These are phyloP conservation scores for Komagataella pseudopastoris DNA, from an alignment of 805 yeast species.

Conservation along the genomic window DNA sequence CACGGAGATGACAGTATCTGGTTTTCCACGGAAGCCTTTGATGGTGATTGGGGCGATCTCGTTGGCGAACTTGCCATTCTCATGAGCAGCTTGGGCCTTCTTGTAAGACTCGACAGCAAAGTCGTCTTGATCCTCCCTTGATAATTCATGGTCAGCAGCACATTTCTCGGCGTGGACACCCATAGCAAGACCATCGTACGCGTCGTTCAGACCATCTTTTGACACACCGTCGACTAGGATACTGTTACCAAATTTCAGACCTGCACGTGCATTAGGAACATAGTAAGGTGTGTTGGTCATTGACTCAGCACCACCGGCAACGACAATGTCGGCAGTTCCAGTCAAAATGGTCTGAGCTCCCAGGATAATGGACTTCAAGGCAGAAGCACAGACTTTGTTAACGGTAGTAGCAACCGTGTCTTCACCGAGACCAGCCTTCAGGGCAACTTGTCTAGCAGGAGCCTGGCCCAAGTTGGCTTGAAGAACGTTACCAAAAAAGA, in stretches of 20 bases:
- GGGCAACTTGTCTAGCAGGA: constrained; percentile 96
- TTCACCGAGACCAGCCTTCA: constrained; percentile 77
- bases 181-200: constrained; percentile 81
- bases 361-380: constrained; percentile 79
- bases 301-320: constrained; percentile 96
- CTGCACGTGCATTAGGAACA: constrained; percentile 71
- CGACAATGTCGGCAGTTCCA: constrained; percentile 84
- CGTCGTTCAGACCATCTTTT: constrained; percentile 89
- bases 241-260: constrained; percentile 82
- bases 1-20: constrained; percentile 51
- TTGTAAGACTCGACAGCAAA: constrained; percentile 77
- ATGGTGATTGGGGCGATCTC: constrained; percentile 86
- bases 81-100: constrained; percentile 74
- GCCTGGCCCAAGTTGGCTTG: constrained; percentile 94
- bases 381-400: constrained; percentile 96
- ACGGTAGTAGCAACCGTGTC: constrained; percentile 78
- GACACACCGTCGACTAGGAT: constrained; percentile 76
- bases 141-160: constrained; percentile 63
- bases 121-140: constrained; percentile 83
- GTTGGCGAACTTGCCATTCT: constrained; percentile 62
- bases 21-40: constrained; percentile 86
- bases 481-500: constrained; percentile 84
- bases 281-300: constrained; percentile 96
- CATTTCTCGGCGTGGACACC: constrained; percentile 97
- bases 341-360: constrained; percentile 85